Percentiles rank a stretch among this genome's conserved stretches.
phyloP scores from a whole-genome alignment of 768 basidiomycete genomes.

The Atractiella rhizophila region DNA sequence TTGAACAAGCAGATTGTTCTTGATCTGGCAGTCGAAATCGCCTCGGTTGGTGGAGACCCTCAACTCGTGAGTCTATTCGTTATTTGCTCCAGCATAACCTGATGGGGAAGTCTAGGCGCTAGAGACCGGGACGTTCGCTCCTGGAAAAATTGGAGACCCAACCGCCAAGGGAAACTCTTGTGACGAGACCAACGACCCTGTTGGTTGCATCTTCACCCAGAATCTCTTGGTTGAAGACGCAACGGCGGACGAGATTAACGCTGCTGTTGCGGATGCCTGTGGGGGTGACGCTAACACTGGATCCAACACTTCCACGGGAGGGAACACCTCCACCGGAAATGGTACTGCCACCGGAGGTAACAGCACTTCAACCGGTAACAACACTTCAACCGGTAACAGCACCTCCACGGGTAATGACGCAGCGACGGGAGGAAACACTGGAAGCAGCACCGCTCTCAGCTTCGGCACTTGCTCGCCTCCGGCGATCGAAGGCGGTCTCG shows the following conservation, averaged over 20 bases:
- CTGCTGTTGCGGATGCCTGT: constrained; percentile 19
- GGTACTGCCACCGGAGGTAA: no score
- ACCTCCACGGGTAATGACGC: no score
- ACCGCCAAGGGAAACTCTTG: constrained; percentile 36
- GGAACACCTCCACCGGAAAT: not conserved
- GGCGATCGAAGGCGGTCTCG: no score
- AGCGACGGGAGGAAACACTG: no score
- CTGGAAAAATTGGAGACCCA: constrained; percentile 30
- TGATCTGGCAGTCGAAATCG: constrained; percentile 39
- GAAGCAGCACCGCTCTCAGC: no score
- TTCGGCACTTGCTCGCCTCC: no score
- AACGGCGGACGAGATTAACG: constrained; percentile 33
- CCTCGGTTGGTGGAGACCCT: constrained; percentile 37
- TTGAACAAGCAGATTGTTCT: constrained; percentile 40
- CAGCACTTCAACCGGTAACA: not conserved
- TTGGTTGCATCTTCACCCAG: constrained; percentile 39
- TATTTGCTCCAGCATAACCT: no score
- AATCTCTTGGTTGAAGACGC: constrained; percentile 35
- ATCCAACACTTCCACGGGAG: not conserved
- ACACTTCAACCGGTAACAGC: no score
- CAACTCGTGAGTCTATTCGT: no score
- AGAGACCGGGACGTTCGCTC: constrained; percentile 37
- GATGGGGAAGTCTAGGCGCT: no score
- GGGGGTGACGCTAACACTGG: not conserved
- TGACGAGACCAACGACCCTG: constrained; percentile 30